Evolutionary conservation across 768 basidiomycete genomes (phyloP), one percentile per base, ranked within the genome.

Genomic region (Boletus subparvulus): DNA sequence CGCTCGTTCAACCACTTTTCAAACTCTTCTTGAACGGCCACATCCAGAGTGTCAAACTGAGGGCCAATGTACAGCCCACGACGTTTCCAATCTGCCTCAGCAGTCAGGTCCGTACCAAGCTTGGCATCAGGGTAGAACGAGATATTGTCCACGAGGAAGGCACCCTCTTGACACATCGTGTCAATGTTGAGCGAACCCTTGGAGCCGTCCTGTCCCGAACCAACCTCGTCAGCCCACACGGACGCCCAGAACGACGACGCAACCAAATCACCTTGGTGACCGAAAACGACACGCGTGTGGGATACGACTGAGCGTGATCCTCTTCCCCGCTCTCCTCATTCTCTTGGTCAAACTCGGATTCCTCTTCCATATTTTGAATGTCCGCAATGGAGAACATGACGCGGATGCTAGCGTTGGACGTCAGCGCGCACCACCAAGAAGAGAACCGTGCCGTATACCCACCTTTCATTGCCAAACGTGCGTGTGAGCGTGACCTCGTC

Each of bases 351-450:
- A 73, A 74, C 40, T 65, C 70, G 36, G 74, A 64, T 45, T 76
- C 75, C n/a, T 76, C 74, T 21, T 76, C 76, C 52, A 67, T 65
- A 9, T 69, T 71, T 63, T 91, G 84, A 50, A 96, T 79, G 72
- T 98, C 95, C 40, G 90, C 87, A 62, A 96, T 91, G 57, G 93
- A 93, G 82, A 98, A 97, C 73, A 93, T 87, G 68, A 95, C 71
- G 33, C 88, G 90, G 72, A 98, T 83, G 62, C 55, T 56, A 14
- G 24, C 10, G 10, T 17, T 1, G 4, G 17, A 32, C 17, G 36
- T 37, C 44, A 19, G n/a, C 16, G 10, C 21, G 3, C 14, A 37
- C 30, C 16, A 16, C 26, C 21, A 4, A 12, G 5, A n/a, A 37
- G 7, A 10, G 2, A 13, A 6, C 35, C 9, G 9, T 30, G 30